Conservation (phyloP, 1,284 basidiomycete genomes). For the Pascua guehoae region DNA sequence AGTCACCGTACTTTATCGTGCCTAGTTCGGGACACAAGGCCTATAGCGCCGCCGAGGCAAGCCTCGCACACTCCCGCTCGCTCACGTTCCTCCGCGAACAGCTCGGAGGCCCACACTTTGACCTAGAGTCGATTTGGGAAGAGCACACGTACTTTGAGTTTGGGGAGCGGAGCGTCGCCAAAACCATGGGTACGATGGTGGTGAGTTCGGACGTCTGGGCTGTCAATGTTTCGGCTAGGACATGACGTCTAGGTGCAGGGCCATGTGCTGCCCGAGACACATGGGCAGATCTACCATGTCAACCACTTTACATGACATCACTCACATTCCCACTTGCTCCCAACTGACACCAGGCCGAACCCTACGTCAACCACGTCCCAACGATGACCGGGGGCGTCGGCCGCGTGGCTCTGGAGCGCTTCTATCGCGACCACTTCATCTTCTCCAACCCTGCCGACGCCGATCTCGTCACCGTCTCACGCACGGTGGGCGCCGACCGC, state of each 20-base stretch:
- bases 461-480: conserved; percentile 49
- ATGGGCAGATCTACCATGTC: too few relatives aligned
- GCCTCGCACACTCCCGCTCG: conserved; percentile 15
- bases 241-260: too few relatives aligned
- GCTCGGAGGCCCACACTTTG: conserved; percentile 19
- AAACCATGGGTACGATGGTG: conserved; percentile 33
- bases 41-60: conserved; percentile 15
- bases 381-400: conserved; percentile 55
- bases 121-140: conserved; percentile 22
- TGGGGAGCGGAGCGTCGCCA: conserved; percentile 25
- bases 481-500: conserved; percentile 25
- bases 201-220: conserved; percentile 12
- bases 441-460: conserved; percentile 20
- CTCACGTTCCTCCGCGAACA: conserved; percentile 16
- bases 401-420: conserved; percentile 54
- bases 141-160: conserved; percentile 26
- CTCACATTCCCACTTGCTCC: too few relatives aligned
- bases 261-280: too few relatives aligned
- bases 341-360: conserved; percentile 18
- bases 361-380: conserved; percentile 32
- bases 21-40: conserved; percentile 16
- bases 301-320: too few relatives aligned
- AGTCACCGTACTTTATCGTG: conserved; percentile 20
- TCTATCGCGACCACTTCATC: conserved; percentile 51
- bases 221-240: too few relatives aligned